Conservation (phyloP, 768 basidiomycete genomes). For the Auricularia auricula-judae region DNA sequence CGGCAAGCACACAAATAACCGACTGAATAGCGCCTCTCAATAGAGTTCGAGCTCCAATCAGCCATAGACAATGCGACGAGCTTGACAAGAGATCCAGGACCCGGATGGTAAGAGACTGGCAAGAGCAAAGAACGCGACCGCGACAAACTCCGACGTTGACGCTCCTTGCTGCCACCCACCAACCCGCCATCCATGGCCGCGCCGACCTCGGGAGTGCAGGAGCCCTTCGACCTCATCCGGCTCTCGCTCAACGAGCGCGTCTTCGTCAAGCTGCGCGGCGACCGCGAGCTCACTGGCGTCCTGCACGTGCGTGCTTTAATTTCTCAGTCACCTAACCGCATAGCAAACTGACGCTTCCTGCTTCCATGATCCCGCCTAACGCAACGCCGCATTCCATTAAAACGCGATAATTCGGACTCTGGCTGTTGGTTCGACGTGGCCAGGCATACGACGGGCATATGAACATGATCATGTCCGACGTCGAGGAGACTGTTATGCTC, state of each 20-base stretch:
- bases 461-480: slow-evolving; percentile 96
- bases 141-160: no score
- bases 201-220: slow-evolving; percentile 44
- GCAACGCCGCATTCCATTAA: background rate
- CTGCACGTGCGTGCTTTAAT: slow-evolving; percentile 58
- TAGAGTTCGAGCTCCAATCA: no score
- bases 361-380: background rate
- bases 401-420: background rate
- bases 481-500: slow-evolving; percentile 94
- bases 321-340: no score
- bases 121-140: no score
- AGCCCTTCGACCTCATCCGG: slow-evolving; percentile 95
- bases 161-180: no score
- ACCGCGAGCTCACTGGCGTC: slow-evolving; percentile 82
- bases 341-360: background rate
- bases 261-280: slow-evolving; percentile 93
- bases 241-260: slow-evolving; percentile 95
- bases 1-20: no score
- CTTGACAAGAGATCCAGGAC: no score
- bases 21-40: no score
- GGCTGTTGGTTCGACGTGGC: background rate
- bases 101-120: no score
- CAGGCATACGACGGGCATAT: slow-evolving; percentile 99
- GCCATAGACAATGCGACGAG: no score
- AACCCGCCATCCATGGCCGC: no score